Evolutionary conservation across 2,329 filamentous ascomycete genomes (phyloP).

Genomic region (Cercospora zeina): DNA sequence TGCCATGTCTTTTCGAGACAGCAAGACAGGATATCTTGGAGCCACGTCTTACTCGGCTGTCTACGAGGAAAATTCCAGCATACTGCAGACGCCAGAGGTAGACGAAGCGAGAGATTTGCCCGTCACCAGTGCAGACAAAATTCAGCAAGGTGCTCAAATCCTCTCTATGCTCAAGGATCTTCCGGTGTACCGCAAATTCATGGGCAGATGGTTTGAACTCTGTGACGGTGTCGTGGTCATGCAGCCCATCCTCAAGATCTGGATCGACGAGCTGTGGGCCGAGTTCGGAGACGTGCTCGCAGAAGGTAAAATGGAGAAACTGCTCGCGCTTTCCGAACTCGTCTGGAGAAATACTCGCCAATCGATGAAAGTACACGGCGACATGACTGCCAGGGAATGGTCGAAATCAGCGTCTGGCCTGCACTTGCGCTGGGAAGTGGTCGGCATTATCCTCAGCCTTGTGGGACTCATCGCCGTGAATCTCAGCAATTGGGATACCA

Average conservation of each 20-base stretch:
- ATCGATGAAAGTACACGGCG: conserved; percentile 41
- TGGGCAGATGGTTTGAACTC: conserved; percentile 38
- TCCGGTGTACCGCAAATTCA: conserved; percentile 37
- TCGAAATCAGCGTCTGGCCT: conserved; percentile 43
- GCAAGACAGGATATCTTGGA: conserved; percentile 39
- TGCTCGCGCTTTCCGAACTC: conserved; percentile 44
- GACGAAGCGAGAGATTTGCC: conserved; percentile 33
- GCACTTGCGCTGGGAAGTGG: conserved; percentile 48
- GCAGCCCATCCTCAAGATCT: conserved; percentile 38
- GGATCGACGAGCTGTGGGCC: conserved; percentile 43
- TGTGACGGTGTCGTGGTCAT: conserved; percentile 40
- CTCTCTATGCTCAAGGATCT: conserved; percentile 39
- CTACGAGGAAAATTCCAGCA: conserved; percentile 38
- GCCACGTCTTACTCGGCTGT: conserved; percentile 40
- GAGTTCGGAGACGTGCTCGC: conserved; percentile 36
- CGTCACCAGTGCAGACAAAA: conserved; percentile 36
- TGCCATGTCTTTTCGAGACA: conserved; percentile 34
- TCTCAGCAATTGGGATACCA: conserved; percentile 40
- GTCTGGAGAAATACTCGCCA: conserved; percentile 48
- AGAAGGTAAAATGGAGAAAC: conserved; percentile 37
- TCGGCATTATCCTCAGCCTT: conserved; percentile 45
- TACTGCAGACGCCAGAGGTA: conserved; percentile 31
- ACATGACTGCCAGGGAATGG: conserved; percentile 45
- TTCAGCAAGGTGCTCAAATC: conserved; percentile 40
- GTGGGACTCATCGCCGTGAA: conserved; percentile 43